Conservation (phyloP, 805 yeast genomes). For the Suhomyces canberraensis region DNA sequence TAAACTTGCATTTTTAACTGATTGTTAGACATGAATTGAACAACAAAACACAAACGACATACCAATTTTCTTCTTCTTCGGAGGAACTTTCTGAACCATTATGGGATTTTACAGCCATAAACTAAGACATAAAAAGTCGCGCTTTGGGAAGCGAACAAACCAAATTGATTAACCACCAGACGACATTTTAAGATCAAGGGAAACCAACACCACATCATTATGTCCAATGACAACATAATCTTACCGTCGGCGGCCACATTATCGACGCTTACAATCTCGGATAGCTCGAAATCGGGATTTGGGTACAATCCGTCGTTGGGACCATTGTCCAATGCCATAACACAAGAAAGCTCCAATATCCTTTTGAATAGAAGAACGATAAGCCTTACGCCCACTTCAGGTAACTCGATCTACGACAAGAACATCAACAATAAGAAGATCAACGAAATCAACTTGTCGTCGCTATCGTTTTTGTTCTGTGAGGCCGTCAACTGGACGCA, state of each 20-base stretch:
- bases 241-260: conserved; percentile 29
- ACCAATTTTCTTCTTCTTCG: too few species aligned
- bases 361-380: conserved; percentile 31
- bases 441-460: conserved; percentile 63
- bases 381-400: conserved; percentile 31
- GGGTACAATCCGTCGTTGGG: conserved; percentile 46
- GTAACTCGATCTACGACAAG: conserved; percentile 60
- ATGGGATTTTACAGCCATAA: too few species aligned
- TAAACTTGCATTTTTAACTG: too few species aligned
- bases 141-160: too few species aligned
- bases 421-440: conserved; percentile 59
- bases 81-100: too few species aligned
- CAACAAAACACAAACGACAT: too few species aligned
- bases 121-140: too few species aligned
- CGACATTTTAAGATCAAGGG: too few species aligned
- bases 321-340: conserved; percentile 37
- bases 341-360: conserved; percentile 34
- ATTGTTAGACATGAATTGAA: too few species aligned
- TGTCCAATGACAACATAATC: conserved; percentile 25
- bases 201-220: too few species aligned
- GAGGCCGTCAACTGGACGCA: conserved; percentile 69
- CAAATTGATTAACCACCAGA: too few species aligned
- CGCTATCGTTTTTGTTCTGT: conserved; percentile 66
- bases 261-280: conserved; percentile 27
- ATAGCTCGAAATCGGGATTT: conserved; percentile 28